Evolutionary conservation across 176 grass and related monocot genomes (phyloP), one percentile per base, ranked within the genome.

Genomic region (Guadua angustifolia): DNA sequence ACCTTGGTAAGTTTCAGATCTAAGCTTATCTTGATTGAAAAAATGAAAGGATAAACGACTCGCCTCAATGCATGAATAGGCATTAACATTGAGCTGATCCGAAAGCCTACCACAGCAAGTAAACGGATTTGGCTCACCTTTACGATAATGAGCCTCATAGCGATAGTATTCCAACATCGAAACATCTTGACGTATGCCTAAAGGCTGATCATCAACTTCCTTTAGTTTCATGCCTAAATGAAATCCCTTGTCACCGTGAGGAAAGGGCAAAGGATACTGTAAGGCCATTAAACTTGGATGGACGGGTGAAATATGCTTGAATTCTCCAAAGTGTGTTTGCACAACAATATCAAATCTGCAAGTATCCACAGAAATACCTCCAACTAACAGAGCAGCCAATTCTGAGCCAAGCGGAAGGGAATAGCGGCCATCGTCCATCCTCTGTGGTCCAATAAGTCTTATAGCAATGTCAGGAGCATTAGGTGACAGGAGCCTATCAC

Each of bases 391-490:
- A n/a, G n/a, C n/a, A n/a, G n/a, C n/a, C n/a, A n/a, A n/a, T n/a
- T n/a, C n/a, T n/a, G n/a, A n/a, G n/a, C n/a, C n/a, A n/a, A n/a
- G n/a, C n/a, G n/a, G 55, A 0, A 58, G 21, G 2, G 2, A 0
- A 22, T n/a, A 58, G 0, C 19, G 21, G 8, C 8, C 2, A 5
- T 9, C 1, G 0, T 1, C 50, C 0, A 1, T 1, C 1, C 6
- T 18, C 0, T 17, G 16, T 52, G 50, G 5, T 0, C 55, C 55
- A 3, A 22, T 22, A 0, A 58, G 21, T 2, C 4, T 58, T 0
- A 58, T 22, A n/a, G 55, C 19, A 9, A 58, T n/a, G 1, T 58
- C 7, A 58, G 19, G 55, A 58, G 19, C 55, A 8, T 0, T 9
- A 5, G 18, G 7, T 1, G 7, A 58, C 0, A 22, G 7, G 0